Evolutionary conservation across 208 protist species (phyloP).

Genomic region (Herpetomonas tarakana): DNA sequence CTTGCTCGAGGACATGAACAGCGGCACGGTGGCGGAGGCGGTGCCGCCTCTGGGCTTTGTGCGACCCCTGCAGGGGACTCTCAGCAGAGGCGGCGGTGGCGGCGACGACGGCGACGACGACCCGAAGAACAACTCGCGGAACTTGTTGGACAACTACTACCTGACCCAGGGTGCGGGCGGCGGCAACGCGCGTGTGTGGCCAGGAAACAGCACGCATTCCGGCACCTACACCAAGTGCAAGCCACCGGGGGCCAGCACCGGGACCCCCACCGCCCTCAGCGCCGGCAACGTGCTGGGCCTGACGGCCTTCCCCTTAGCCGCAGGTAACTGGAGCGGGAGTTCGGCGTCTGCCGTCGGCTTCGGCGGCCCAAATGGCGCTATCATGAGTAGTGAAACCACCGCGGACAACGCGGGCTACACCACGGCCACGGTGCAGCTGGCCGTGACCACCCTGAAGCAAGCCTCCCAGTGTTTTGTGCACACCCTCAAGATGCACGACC

Average conservation of each 20-base stretch:
- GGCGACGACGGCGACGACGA: background rate
- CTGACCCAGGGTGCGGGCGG: background rate
- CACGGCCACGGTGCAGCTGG: constrained; percentile 1
- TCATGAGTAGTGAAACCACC: constrained; percentile 10
- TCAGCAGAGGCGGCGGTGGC: background rate
- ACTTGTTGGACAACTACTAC: background rate
- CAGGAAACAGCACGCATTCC: background rate
- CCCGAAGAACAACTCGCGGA: background rate
- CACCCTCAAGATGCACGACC: constrained; percentile 34
- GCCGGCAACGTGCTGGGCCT: background rate
- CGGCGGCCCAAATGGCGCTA: constrained; percentile 8
- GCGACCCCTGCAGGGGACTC: too few species aligned
- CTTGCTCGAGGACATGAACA: constrained; percentile 22
- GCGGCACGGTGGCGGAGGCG: background rate
- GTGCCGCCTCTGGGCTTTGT: background rate
- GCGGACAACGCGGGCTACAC: background rate
- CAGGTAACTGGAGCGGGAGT: too few species aligned
- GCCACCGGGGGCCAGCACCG: background rate
- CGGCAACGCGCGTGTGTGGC: background rate
- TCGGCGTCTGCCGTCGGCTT: background rate
- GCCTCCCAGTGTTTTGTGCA: constrained; percentile 50
- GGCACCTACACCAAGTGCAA: background rate
- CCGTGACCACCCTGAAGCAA: constrained; percentile 25
- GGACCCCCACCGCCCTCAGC: too few species aligned
- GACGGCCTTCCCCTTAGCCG: constrained; percentile 5